Conservation (phyloP, 148 eudicot species). For the Drosera capensis region DNA sequence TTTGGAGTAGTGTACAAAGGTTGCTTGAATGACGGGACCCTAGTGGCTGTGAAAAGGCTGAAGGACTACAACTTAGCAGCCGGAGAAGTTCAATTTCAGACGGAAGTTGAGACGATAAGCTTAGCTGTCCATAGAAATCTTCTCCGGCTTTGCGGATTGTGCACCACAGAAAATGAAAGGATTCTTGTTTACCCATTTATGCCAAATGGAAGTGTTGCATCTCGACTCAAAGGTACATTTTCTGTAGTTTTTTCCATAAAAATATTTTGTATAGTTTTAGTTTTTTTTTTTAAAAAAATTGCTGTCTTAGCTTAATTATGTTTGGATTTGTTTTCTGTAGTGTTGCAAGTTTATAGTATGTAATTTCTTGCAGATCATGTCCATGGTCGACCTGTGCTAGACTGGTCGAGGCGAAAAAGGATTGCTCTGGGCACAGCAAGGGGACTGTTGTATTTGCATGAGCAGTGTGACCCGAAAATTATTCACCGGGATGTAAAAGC, state of each 20-base stretch:
- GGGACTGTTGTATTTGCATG: slow-evolving; percentile 12
- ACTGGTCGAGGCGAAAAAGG: slow-evolving; percentile 12
- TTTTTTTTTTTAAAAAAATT: neutral
- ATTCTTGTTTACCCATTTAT: slow-evolving; percentile 14
- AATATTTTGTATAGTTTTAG: neutral
- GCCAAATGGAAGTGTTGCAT: slow-evolving; percentile 14
- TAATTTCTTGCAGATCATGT: slow-evolving; percentile 10
- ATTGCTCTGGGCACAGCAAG: slow-evolving; percentile 16
- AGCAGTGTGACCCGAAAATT: too few species aligned
- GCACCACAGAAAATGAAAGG: slow-evolving; percentile 12
- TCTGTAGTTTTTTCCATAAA: neutral
- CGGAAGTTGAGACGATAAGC: slow-evolving; percentile 11
- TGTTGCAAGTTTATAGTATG: too few species aligned
- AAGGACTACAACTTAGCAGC: slow-evolving; percentile 10
- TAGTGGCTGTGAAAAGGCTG: slow-evolving; percentile 14
- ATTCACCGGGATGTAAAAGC: slow-evolving; percentile 8
- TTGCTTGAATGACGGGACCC: slow-evolving; percentile 8
- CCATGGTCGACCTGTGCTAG: slow-evolving; percentile 7
- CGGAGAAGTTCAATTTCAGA: slow-evolving; percentile 9
- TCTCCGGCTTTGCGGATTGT: slow-evolving; percentile 13
- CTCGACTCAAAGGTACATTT: slow-evolving; percentile 11
- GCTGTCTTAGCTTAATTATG: too few species aligned
- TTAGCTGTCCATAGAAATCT: slow-evolving; percentile 14
- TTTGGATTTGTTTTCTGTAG: too few species aligned
- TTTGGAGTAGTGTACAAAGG: slow-evolving; percentile 14